Conservation (phyloP, 2,329 filamentous ascomycete species). For the Knoxdaviesia proteae region DNA sequence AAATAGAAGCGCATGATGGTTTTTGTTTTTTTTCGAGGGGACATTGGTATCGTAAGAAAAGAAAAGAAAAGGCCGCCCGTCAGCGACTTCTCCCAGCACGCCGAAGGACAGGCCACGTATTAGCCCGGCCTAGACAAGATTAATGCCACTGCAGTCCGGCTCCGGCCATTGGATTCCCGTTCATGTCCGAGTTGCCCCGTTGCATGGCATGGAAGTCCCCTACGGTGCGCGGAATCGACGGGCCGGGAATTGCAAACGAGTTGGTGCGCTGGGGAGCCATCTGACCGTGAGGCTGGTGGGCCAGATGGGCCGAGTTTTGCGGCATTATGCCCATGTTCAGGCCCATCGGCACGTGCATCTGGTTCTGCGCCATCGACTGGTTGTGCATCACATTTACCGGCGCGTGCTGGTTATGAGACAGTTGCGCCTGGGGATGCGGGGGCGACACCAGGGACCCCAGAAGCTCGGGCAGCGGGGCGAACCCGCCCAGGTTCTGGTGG, state of each 20-base stretch:
- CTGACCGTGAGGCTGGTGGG: slow-evolving; percentile 6
- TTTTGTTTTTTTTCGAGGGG: no score
- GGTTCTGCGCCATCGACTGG: slow-evolving; percentile 6
- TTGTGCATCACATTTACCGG: slow-evolving; percentile 3
- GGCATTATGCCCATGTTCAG: slow-evolving; percentile 6
- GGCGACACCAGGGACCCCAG: slow-evolving; percentile 27
- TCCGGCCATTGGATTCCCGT: no score
- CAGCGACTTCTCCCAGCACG: no score
- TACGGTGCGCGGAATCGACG: slow-evolving; percentile 18
- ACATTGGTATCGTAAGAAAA: no score
- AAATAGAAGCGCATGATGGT: no score
- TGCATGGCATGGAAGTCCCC: slow-evolving; percentile 29
- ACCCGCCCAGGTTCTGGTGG: slow-evolving; percentile 21
- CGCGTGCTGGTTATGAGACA: slow-evolving; percentile 7
- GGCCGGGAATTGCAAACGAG: slow-evolving; percentile 17
- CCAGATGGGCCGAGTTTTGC: slow-evolving; percentile 14
- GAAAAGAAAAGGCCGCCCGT: no score
- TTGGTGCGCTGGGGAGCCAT: slow-evolving; percentile 13
- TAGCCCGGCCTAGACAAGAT: no score
- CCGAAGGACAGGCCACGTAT: no score
- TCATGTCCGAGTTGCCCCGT: slow-evolving; percentile 18
- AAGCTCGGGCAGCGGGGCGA: slow-evolving; percentile 28
- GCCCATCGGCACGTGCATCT: slow-evolving; percentile 6
- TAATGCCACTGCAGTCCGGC: no score
- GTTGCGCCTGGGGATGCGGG: slow-evolving; percentile 9